Conservation (phyloP, 129 eudicot species). For the Deinandra increscens region DNA sequence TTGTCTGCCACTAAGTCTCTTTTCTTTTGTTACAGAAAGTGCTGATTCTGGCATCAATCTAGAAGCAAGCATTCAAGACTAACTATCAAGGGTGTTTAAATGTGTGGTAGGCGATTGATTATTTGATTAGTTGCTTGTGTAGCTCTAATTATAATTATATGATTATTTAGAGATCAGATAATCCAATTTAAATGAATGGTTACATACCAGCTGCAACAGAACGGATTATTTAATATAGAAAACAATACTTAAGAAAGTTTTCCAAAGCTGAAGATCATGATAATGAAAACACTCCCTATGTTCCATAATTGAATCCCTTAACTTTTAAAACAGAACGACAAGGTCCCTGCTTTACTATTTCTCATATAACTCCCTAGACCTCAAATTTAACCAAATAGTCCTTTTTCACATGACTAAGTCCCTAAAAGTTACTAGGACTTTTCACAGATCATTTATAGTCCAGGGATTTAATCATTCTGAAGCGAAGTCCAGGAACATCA, state of each 20-base stretch:
- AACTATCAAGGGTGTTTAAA: not conserved
- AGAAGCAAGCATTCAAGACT: constrained; percentile 11
- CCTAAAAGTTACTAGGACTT: not conserved
- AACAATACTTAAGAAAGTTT: too few species aligned
- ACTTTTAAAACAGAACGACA: not conserved
- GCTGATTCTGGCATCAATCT: constrained; percentile 90
- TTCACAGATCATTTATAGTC: not conserved
- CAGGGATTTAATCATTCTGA: not conserved
- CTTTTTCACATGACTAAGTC: not conserved
- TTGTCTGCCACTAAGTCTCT: constrained; percentile 86
- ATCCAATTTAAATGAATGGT: not conserved
- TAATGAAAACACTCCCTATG: too few species aligned
- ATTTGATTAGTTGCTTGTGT: not conserved
- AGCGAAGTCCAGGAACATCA: not conserved
- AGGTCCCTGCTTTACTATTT: not conserved
- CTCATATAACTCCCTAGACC: not conserved
- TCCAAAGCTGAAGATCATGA: too few species aligned
- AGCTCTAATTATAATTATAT: not conserved
- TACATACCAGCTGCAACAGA: not conserved
- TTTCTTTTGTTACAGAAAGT: constrained; percentile 79
- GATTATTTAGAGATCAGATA: not conserved
- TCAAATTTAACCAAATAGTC: not conserved
- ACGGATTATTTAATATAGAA: not conserved
- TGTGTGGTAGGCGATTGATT: not conserved
- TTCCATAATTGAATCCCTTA: not conserved